phyloP scores from a whole-genome alignment of 805 yeast species.

The Pichia eremophila region DNA sequence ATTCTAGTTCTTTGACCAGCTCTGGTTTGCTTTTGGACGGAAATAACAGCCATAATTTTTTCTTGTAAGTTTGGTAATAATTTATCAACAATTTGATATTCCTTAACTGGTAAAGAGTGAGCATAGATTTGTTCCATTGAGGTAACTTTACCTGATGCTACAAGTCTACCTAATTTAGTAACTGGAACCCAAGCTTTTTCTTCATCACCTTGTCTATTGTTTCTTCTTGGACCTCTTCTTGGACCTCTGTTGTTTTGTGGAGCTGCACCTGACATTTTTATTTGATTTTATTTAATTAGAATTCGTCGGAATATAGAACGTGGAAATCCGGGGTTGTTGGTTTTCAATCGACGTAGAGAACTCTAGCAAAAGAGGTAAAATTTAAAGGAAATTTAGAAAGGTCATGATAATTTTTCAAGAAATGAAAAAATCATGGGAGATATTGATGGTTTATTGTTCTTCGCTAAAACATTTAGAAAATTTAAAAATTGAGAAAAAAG shows the following conservation, averaged over 20 bases:
- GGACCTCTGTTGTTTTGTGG: slow-evolving; percentile 31
- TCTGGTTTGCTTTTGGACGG: slow-evolving; percentile 99
- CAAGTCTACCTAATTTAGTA: slow-evolving; percentile 99
- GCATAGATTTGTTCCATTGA: slow-evolving; percentile 97
- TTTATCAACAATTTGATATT: slow-evolving; percentile 96
- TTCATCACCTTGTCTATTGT: slow-evolving; percentile 76
- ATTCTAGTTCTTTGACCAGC: slow-evolving; percentile 99
- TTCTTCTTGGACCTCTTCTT: slow-evolving; percentile 49
- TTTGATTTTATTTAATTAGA: slow-evolving; percentile 11
- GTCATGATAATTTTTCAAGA: no score
- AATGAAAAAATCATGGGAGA: no score
- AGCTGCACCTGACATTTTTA: slow-evolving; percentile 37
- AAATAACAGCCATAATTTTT: slow-evolving; percentile 99
- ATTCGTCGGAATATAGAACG: slow-evolving; percentile 52
- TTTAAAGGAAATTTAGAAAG: not conserved
- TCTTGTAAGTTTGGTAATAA: slow-evolving; percentile 93
- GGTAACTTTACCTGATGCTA: slow-evolving; percentile 95
- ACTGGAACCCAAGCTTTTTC: slow-evolving; percentile 99
- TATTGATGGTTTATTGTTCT: no score
- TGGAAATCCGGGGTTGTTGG: slow-evolving; percentile 66
- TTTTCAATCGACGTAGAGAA: slow-evolving; percentile 45
- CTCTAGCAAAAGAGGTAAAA: not conserved
- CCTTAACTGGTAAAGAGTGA: slow-evolving; percentile 99
- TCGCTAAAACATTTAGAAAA: no score
- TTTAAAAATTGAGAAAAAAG: no score